Evolutionary conservation across 495 filamentous ascomycete species (phyloP), one percentile per base, ranked within the genome.

Genomic region (Aspergillus kassunensis): DNA sequence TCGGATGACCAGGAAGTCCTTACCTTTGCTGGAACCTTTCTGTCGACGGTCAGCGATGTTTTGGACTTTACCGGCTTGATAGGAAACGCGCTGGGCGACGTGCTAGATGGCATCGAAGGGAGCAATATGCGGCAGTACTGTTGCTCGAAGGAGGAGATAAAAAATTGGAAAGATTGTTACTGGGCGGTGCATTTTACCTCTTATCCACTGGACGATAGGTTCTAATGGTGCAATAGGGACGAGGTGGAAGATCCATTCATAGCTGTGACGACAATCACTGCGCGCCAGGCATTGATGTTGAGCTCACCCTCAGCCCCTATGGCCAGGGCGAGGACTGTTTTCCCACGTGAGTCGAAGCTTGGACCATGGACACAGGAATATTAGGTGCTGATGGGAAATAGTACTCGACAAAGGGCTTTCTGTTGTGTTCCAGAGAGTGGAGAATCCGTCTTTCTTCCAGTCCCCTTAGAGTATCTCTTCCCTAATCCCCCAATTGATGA

Each of bases 401-500:
- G 31, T 10, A 25, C 21, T 11, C 24, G 27, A 12, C 53, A 51
- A 15, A 45, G 64, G 18, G 49, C 51, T 6, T 69, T 65, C 51
- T 69, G 66, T 49, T 69, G 66, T 44, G 37, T 24, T 1, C 48
- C 47, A 6, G 15, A 31, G 2, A 46, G 49, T 20, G 61, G 53
- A 24, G 34, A 61, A 12, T 40, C 49, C 1, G 53, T 49, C 0
- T 70, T 69, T 49, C 43, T 67, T 2, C 67, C 67, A 4, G 66
- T 72, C 2, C 49, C 60, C 2, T 49, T 71, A 9, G 63, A 69
- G 11, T 51, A 68, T 18, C 57, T 71, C 6, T 71, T 73, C 40
- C 15, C 40, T 6, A 43, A 66, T 33, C 59, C 61, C 1, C 66
- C 66, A 1, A 9, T 21, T 2, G 27, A 45, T 6, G 44, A 52